Evolutionary conservation across 129 eudicot species (phyloP).

Genomic region (Solidago caesia): DNA sequence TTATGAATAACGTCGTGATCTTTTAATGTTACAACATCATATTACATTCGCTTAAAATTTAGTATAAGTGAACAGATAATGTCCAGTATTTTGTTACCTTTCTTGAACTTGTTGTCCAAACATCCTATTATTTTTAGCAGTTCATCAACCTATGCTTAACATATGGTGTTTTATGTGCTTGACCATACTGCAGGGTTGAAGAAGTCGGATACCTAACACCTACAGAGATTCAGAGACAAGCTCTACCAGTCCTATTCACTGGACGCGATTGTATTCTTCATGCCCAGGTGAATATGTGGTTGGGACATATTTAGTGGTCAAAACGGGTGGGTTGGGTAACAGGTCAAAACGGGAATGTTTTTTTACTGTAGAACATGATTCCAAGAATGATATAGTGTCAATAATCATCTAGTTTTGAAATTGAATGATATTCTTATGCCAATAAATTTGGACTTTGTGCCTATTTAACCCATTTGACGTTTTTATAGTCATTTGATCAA

Average conservation of each 20-base stretch:
- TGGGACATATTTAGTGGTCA: neutral
- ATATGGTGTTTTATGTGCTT: slow-evolving; percentile 18
- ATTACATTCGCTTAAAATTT: neutral
- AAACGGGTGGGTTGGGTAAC: neutral
- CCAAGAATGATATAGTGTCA: too few relatives aligned
- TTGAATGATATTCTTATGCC: too few relatives aligned
- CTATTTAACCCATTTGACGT: too few relatives aligned
- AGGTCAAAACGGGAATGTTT: neutral
- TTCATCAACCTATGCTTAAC: neutral
- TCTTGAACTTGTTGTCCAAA: neutral
- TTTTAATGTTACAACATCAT: neutral
- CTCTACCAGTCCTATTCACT: slow-evolving; percentile 74
- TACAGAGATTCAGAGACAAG: slow-evolving; percentile 76
- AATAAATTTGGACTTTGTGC: too few relatives aligned
- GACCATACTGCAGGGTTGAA: slow-evolving; percentile 56
- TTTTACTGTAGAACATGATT: neutral
- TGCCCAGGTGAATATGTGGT: slow-evolving; percentile 72
- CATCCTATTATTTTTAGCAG: neutral
- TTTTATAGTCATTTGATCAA: neutral
- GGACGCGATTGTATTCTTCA: slow-evolving; percentile 88
- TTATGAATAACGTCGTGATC: neutral
- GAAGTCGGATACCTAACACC: slow-evolving; percentile 69
- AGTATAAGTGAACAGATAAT: neutral
- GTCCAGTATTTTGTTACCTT: slow-evolving; percentile 4
- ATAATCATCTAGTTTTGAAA: too few relatives aligned